Conservation (phyloP, 768 basidiomycete genomes). For the Lactifluus hygrophoroides region DNA sequence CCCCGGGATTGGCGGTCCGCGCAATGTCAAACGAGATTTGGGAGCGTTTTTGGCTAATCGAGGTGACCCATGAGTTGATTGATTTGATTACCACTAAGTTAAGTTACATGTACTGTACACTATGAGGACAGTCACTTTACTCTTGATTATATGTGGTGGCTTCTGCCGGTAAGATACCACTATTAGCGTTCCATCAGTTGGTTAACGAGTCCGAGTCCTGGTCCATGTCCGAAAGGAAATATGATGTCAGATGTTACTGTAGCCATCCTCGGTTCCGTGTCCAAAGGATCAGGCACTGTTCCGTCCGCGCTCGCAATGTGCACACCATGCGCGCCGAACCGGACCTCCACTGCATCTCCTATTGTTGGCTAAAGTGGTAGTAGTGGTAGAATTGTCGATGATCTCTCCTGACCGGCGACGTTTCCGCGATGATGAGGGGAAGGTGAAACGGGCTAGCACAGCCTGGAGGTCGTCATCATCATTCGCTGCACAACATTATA, state of each 20-base stretch:
- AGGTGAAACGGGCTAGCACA: conserved; percentile 6
- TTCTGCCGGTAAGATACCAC: neutral
- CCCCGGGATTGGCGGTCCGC: conserved; percentile 9
- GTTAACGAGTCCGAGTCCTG: neutral
- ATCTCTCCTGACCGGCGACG: conserved; percentile 1
- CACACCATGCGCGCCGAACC: neutral
- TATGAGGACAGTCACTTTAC: neutral
- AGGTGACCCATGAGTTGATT: neutral
- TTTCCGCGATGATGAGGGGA: conserved; percentile 4
- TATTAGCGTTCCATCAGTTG: neutral
- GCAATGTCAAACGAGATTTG: conserved; percentile 11
- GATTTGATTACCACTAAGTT: neutral
- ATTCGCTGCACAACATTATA: no score
- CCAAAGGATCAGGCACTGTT: neutral
- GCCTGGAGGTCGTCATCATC: neutral
- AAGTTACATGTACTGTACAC: neutral
- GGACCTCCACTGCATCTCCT: neutral
- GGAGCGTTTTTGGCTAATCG: conserved; percentile 17
- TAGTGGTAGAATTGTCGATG: neutral
- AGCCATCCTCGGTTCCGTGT: neutral
- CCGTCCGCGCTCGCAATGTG: conserved; percentile 2
- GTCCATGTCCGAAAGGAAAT: neutral
- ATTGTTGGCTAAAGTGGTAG: neutral
- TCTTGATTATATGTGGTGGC: neutral
- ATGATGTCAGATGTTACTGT: neutral